A percentile compares a stretch with the other conserved stretches of the same genome.
Evolutionary conservation across 2,329 filamentous ascomycete species (phyloP).

Genomic region (Neobulgaria alba): DNA sequence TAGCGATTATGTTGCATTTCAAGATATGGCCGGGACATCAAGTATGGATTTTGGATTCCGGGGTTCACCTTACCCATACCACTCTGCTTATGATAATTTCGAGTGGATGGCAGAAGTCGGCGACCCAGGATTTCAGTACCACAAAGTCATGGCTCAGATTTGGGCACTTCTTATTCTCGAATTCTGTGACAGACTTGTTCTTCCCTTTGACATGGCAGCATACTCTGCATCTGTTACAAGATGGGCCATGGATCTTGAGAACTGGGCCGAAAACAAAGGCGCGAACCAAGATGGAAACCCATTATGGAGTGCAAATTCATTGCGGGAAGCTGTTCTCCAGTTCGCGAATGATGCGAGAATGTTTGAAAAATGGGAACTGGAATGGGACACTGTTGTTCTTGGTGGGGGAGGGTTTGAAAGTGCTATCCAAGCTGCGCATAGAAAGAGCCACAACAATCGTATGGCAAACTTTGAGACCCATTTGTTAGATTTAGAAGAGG

Average conservation of each 20-base stretch:
- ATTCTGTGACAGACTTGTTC: slow-evolving; percentile 67
- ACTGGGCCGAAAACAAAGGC: slow-evolving; percentile 52
- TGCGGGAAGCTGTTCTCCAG: slow-evolving; percentile 54
- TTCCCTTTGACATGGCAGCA: slow-evolving; percentile 71
- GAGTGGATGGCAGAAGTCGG: slow-evolving; percentile 74
- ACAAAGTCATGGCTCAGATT: slow-evolving; percentile 69
- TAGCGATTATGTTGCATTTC: slow-evolving; percentile 84
- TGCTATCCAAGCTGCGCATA: slow-evolving; percentile 53
- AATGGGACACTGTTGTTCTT: slow-evolving; percentile 68
- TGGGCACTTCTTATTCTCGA: slow-evolving; percentile 79
- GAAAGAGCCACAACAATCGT: slow-evolving; percentile 69
- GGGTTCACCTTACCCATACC: slow-evolving; percentile 58
- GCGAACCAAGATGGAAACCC: slow-evolving; percentile 41
- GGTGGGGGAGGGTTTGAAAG: slow-evolving; percentile 67
- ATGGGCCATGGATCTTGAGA: slow-evolving; percentile 59
- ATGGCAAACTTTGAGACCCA: slow-evolving; percentile 77
- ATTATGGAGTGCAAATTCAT: slow-evolving; percentile 33
- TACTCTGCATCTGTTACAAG: slow-evolving; percentile 59
- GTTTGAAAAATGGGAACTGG: slow-evolving; percentile 68
- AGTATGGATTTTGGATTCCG: slow-evolving; percentile 72
- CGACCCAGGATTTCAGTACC: slow-evolving; percentile 77
- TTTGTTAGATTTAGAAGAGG: slow-evolving; percentile 65
- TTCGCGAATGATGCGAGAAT: slow-evolving; percentile 51
- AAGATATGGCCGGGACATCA: slow-evolving; percentile 81
- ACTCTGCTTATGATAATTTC: slow-evolving; percentile 84